These are phyloP conservation scores for Candida albicans DNA, from an alignment of 1,139 yeast species.

Conservation along the genomic window DNA sequence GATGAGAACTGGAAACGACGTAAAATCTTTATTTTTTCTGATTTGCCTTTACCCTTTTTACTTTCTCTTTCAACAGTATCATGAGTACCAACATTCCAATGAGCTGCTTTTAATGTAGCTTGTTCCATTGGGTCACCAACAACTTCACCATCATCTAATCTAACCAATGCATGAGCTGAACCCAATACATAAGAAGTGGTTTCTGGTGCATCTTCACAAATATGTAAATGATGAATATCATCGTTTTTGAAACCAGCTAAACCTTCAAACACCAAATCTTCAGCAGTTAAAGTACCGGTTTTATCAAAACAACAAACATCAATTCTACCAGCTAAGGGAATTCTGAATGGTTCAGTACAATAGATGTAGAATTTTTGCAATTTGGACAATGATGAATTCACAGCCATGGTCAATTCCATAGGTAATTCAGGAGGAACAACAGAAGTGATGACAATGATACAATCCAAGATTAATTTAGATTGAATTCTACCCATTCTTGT, in stretches of 20 bases:
- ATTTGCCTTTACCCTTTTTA: conserved; percentile 28
- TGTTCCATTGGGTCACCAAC: conserved; percentile 99
- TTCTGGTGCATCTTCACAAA: conserved; percentile 60
- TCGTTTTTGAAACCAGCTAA: conserved; percentile 73
- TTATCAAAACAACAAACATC: conserved; percentile 98
- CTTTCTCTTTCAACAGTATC: conserved; percentile 57
- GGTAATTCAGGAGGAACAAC: conserved; percentile 99
- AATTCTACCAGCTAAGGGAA: conserved; percentile 96
- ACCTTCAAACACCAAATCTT: conserved; percentile 94
- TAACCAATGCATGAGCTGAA: conserved; percentile 94
- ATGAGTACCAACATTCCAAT: conserved; percentile 79
- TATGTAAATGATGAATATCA: conserved; percentile 57
- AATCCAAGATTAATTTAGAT: conserved; percentile 88
- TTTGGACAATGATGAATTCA: conserved; percentile 85
- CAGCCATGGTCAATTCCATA: conserved; percentile 99
- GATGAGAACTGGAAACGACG: conserved; percentile 98
- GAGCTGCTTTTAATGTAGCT: conserved; percentile 85
- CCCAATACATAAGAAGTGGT: conserved; percentile 79
- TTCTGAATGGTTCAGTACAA: conserved; percentile 98
- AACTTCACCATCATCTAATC: conserved; percentile 91
- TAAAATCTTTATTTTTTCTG: conserved; percentile 64
- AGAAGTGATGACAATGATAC: conserved; percentile 92
- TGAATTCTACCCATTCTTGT: conserved; percentile 93
- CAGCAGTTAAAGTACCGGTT: conserved; percentile 98
- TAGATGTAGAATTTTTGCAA: conserved; percentile 84